A percentile compares a stretch with the other conserved stretches of the same genome.
phyloP scores from a whole-genome alignment of 352 stramenopile species.

The Paralagenidium karlingii region DNA sequence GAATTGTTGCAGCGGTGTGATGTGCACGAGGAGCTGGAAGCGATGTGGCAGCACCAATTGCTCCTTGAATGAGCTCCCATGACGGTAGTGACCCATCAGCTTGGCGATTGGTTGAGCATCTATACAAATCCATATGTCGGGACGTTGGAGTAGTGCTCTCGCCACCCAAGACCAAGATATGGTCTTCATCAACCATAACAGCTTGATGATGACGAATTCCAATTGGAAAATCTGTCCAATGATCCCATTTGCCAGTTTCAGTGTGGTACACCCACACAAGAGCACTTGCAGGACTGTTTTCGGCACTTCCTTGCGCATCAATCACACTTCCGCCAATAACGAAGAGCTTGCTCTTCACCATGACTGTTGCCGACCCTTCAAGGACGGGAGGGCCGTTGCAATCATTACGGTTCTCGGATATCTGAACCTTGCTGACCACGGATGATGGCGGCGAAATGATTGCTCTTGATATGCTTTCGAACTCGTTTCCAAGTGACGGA shows the following conservation, averaged over 20 bases:
- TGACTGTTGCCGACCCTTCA: constrained; percentile 39
- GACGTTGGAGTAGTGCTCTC: constrained; percentile 58
- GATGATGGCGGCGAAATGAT: constrained; percentile 20
- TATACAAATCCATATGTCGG: constrained; percentile 80
- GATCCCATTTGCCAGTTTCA: constrained; percentile 42
- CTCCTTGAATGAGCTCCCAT: constrained; percentile 66
- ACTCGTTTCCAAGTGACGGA: constrained; percentile 37
- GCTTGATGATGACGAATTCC: constrained; percentile 65
- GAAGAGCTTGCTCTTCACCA: constrained; percentile 52
- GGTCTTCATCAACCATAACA: constrained; percentile 50
- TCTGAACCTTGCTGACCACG: constrained; percentile 1
- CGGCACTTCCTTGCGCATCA: constrained; percentile 1
- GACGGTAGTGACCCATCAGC: constrained; percentile 49
- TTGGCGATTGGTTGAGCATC: constrained; percentile 37
- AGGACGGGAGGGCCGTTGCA: constrained; percentile 14
- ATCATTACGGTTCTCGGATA: no score
- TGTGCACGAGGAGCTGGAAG: constrained; percentile 52
- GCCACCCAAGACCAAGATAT: constrained; percentile 73
- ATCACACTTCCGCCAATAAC: constrained; percentile 44
- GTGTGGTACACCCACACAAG: constrained; percentile 62
- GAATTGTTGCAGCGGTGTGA: constrained; percentile 50
- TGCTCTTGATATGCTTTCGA: constrained; percentile 50
- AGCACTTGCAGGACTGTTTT: constrained; percentile 18
- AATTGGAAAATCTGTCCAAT: constrained; percentile 74
- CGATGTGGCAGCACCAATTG: constrained; percentile 43